Evolutionary conservation across 306 rosid genomes (phyloP).

Genomic region (Gynostemma pentaphyllum): DNA sequence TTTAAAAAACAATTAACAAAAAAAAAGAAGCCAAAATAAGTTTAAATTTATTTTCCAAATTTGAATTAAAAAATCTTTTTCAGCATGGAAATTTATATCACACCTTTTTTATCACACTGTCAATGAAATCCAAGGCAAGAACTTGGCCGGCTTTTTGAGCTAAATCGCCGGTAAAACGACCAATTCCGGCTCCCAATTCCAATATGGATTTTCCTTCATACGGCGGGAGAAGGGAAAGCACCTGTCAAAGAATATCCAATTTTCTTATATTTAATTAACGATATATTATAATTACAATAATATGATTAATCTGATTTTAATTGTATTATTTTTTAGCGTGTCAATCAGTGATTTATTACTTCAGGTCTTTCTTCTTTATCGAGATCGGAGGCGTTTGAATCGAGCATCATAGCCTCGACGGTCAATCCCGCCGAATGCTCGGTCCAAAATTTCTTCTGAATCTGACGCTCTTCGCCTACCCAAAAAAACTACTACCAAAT

Average conservation of each 20-base stretch:
- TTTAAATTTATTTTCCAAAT: not conserved
- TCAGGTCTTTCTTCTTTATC: constrained; percentile 95
- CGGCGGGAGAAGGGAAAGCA: constrained; percentile 58
- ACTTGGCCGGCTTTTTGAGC: constrained; percentile 76
- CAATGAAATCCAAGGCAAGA: constrained; percentile 82
- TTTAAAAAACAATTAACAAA: not conserved
- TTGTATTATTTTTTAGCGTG: too few species aligned
- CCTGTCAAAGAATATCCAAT: constrained; percentile 22
- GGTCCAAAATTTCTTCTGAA: constrained; percentile 73
- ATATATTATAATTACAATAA: too few species aligned
- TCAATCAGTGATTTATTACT: constrained; percentile 35
- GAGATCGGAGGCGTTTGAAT: constrained; percentile 84
- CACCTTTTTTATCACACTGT: constrained; percentile 82
- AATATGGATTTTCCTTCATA: constrained; percentile 74
- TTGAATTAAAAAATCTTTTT: not conserved
- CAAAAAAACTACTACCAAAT: not conserved
- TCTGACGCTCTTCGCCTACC: constrained; percentile 43
- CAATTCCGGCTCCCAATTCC: constrained; percentile 96
- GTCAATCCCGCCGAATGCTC: constrained; percentile 62
- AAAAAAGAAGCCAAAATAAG: not conserved
- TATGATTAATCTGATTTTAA: too few species aligned
- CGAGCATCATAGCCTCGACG: constrained; percentile 90
- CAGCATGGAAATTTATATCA: not conserved
- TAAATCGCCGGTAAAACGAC: constrained; percentile 82
- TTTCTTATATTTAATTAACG: too few species aligned